Evolutionary conservation across 345 rosid species (phyloP), one percentile per base, ranked within the genome.

Genomic region (Syzygium grande): DNA sequence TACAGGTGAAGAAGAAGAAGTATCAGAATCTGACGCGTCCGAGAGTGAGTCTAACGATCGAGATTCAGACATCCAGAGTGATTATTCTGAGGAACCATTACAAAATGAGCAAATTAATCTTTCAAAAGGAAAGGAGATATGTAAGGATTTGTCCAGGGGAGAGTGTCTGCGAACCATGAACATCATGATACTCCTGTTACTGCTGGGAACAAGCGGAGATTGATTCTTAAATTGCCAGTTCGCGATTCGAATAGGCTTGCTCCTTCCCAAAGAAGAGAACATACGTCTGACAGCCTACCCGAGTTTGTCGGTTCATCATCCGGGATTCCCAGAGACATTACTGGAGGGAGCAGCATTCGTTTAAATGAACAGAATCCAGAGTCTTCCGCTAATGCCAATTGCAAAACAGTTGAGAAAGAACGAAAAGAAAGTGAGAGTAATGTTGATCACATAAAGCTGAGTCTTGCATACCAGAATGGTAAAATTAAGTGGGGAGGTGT

Each of bases 401-500:
- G 49, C 83, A 73, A 73, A 38, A 38, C 83, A 38, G 83, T 38
- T 73, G 83, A 73, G 49, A 38, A 38, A 73, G 83, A 19, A 73
- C 83, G 49, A 21, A 73, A 73, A 38, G 83, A 73, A 73, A 73
- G 43, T 38, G 83, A 73, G 89, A 88, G 79, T 88, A 61, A 88
- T 88, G 61, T 90, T 55, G 90, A 92, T 89, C 83, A 38, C 14
- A 73, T 73, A 38, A 73, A 73, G 49, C 90, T 92, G 86, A 88
- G 89, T 23, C 90, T 91, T 85, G 93, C 93, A 85, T 91, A 86
- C 90, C 92, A 86, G 87, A 91, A 90, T 90, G 94, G 93, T 86
- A 91, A 93, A 87, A 91, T 97, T 87, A 95, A 89, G 89, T 98
- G 99, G 99, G 99, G 98, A 91, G 95, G 93, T 73, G 96, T 90